phyloP scores from a whole-genome alignment of 345 rosid genomes.

The Eucalyptus viminalis region DNA sequence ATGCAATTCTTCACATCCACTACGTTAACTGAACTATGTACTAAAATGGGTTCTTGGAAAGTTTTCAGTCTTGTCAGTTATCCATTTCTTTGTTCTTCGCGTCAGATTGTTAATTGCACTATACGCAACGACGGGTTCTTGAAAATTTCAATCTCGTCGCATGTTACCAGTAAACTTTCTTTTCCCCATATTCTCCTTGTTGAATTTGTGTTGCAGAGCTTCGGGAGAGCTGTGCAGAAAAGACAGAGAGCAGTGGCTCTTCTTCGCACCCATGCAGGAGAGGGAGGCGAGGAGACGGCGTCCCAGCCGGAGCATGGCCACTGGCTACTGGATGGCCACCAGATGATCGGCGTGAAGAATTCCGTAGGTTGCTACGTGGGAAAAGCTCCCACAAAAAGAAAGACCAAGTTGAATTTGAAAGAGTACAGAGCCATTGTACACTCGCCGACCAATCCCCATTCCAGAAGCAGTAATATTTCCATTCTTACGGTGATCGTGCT shows the following conservation, averaged over 20 bases:
- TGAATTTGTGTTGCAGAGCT: not conserved
- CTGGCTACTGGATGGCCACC: not conserved
- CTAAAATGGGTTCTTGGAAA: too few relatives aligned
- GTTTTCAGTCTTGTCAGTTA: too few relatives aligned
- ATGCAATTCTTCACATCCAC: too few relatives aligned
- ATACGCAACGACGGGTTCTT: too few relatives aligned
- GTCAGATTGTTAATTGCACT: too few relatives aligned
- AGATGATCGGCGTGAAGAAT: not conserved
- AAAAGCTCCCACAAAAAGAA: not conserved
- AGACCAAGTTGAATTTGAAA: not conserved
- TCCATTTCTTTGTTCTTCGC: too few relatives aligned
- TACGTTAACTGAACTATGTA: too few relatives aligned
- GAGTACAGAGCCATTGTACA: not conserved
- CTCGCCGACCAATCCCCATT: not conserved
- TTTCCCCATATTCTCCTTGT: not conserved
- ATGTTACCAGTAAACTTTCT: not conserved
- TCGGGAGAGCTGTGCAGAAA: not conserved
- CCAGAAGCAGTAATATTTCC: not conserved
- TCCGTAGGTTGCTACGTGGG: not conserved
- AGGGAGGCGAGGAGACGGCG: not conserved
- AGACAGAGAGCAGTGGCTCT: not conserved
- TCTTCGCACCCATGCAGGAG: not conserved
- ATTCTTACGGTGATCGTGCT: too few relatives aligned
- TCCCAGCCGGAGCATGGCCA: not conserved
- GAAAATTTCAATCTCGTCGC: not conserved